Evolutionary conservation across 116 monocot species (phyloP).

Genomic region (Trichopus zeylanicus): DNA sequence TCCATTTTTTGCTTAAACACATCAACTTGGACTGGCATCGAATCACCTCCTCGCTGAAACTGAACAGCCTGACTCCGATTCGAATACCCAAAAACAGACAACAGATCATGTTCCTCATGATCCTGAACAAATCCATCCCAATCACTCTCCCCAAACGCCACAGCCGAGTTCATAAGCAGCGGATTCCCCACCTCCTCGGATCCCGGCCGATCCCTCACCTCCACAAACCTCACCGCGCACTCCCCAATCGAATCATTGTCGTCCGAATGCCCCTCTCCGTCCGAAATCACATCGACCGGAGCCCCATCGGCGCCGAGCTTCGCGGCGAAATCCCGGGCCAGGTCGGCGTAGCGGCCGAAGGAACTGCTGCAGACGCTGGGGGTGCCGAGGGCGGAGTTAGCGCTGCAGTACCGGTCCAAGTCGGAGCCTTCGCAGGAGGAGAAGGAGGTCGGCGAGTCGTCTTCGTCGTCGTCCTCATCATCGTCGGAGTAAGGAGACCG

Average conservation of each 20-base stretch:
- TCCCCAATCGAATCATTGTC: too few relatives aligned
- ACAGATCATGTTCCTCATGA: slow-evolving; percentile 12
- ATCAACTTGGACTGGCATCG: too few relatives aligned
- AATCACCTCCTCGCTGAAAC: too few relatives aligned
- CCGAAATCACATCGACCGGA: too few relatives aligned
- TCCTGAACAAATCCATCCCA: slow-evolving; percentile 67
- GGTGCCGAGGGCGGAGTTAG: slow-evolving; percentile 61
- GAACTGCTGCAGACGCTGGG: slow-evolving; percentile 69
- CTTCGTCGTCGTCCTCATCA: background rate
- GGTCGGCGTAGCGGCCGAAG: slow-evolving; percentile 22
- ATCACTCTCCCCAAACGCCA: slow-evolving; percentile 63
- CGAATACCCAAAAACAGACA: background rate
- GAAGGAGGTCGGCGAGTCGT: slow-evolving; percentile 20
- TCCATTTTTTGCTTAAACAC: too few relatives aligned
- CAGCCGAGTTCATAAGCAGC: slow-evolving; percentile 45
- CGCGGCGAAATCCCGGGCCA: slow-evolving; percentile 30
- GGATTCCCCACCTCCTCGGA: slow-evolving; percentile 20
- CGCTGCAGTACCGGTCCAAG: slow-evolving; percentile 75
- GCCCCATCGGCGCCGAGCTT: too few relatives aligned
- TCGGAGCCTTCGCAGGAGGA: slow-evolving; percentile 83
- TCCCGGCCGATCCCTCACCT: too few relatives aligned
- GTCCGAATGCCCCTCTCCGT: too few relatives aligned
- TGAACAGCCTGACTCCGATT: background rate
- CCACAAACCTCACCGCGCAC: slow-evolving; percentile 2
- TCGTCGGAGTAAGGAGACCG: background rate